Percentiles rank a stretch among this genome's conserved stretches.
Evolutionary conservation across 2,329 filamentous ascomycete genomes (phyloP).

Genomic region (Leptographium flavum): DNA sequence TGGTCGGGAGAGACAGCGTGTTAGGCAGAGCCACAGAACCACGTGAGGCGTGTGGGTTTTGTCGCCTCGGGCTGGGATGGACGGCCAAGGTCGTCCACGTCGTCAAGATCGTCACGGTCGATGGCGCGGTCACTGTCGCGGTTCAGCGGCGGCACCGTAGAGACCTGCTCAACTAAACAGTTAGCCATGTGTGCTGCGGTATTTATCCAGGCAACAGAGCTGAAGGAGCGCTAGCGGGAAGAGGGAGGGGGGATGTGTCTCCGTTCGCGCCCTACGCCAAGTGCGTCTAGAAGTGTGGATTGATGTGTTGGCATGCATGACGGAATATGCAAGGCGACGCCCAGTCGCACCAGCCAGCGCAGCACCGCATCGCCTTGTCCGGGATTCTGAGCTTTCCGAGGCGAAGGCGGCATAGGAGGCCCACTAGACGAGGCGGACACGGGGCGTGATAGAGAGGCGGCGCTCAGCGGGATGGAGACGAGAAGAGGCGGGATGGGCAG

Average conservation of each 20-base stretch:
- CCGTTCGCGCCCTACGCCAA: slow-evolving; percentile 21
- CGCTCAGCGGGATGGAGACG: not conserved
- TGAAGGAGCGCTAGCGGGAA: slow-evolving; percentile 9
- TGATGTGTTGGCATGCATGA: slow-evolving; percentile 46
- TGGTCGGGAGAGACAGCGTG: not conserved
- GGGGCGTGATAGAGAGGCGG: not conserved
- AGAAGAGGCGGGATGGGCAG: not conserved
- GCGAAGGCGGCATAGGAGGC: not conserved
- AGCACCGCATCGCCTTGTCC: slow-evolving; percentile 18
- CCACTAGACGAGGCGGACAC: not conserved
- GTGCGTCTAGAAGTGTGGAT: slow-evolving; percentile 18
- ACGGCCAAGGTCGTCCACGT: not conserved
- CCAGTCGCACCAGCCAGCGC: slow-evolving; percentile 30
- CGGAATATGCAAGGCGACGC: slow-evolving; percentile 39
- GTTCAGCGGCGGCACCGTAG: too few species aligned
- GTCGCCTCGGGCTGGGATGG: not conserved
- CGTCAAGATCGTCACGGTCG: too few species aligned
- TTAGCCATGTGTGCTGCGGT: slow-evolving; percentile 16
- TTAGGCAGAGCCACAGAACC: not conserved
- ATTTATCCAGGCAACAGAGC: slow-evolving; percentile 19
- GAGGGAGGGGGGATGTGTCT: slow-evolving; percentile 7
- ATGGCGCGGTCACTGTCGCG: slow-evolving; percentile 1
- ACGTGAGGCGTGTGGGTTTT: slow-evolving; percentile 1
- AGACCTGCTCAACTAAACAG: slow-evolving; percentile 24
- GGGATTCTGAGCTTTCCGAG: not conserved